Evolutionary conservation across 2,329 filamentous ascomycete species (phyloP), one percentile per base, ranked within the genome.

Genomic region (Microthyrium microscopicum): DNA sequence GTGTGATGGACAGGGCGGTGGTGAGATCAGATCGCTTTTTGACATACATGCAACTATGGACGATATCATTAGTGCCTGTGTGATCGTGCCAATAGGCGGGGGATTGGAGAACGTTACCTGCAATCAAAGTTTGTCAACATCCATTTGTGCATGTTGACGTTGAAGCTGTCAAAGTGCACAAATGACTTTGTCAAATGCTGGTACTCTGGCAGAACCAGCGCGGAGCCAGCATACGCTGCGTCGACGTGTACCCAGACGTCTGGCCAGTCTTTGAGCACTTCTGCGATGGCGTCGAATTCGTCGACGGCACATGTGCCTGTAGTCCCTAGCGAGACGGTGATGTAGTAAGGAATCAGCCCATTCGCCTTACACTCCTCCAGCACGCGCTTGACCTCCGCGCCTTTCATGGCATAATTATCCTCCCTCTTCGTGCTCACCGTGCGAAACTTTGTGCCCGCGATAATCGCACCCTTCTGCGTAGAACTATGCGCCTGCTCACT

Each of bases 91-190:
- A n/a, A 30, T 39, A 21, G 41, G 46, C 38, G 9, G 8, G 15
- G 11, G 31, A 22, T 24, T 12, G 35, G 30, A 13, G 16, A 35
- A 13, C 3, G 43, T 20, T 47, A 60, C 57, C 57, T 61, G 4
- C 70, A 70, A 48, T 95, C 87, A 47, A 94, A 94, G 56, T 92
- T 93, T 37, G 83, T 84, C 13, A 94, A 72, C 30, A 94, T 66
- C 87, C 87, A 94, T 61, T 95, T 95, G 66, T 94, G 85, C 70
- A 93, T 79, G 62, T 94, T 95, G 61, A 87, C 73, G 56, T 93
- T 77, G 66, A 92, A 93, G 42, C 77, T 84, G 60, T 93, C 80
- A 50, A 92, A 84, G 16, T 63, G 57, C 2, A 63, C 58, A 32
- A 87, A 65, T 6, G 70, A 58, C 16, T 60, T 49, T 2, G 74